Conservation (phyloP, 106 monocot genomes). For the Phalaenopsis aphrodite region DNA sequence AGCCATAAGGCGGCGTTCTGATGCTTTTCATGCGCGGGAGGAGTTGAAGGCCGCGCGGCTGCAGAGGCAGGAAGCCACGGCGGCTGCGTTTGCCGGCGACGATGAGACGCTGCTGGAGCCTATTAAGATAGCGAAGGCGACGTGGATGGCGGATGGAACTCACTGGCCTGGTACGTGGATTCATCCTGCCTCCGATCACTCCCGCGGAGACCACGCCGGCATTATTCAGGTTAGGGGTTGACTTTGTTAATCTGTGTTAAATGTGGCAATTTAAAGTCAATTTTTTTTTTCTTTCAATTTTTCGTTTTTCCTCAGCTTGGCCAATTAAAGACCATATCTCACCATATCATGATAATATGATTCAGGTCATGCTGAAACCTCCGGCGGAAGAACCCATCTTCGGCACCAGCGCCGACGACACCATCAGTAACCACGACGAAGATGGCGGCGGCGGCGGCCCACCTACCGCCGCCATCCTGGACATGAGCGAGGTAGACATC, state of each 20-base stretch:
- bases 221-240: constrained; percentile 52
- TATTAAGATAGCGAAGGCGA: constrained; percentile 66
- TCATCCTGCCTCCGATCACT: constrained; percentile 34
- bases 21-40: constrained; percentile 70
- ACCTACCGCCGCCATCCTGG: constrained; percentile 17
- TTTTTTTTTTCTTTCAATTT: too few relatives aligned
- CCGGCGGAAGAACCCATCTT: constrained; percentile 61
- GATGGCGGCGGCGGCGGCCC: neutral
- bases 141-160: constrained; percentile 81
- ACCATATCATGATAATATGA: neutral
- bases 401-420: constrained; percentile 43
- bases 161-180: constrained; percentile 85
- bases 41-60: constrained; percentile 58
- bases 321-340: neutral
- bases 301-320: neutral
- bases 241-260: neutral
- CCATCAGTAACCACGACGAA: neutral
- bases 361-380: constrained; percentile 89
- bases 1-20: constrained; percentile 59
- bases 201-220: constrained; percentile 73
- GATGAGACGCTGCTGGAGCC: constrained; percentile 23
- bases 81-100: constrained; percentile 21
- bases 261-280: neutral
- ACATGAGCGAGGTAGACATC: constrained; percentile 67
- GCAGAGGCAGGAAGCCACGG: constrained; percentile 31